Base-by-base conservation (phyloP, 495 filamentous ascomycete species). In the Tuber calosporum region DNA sequence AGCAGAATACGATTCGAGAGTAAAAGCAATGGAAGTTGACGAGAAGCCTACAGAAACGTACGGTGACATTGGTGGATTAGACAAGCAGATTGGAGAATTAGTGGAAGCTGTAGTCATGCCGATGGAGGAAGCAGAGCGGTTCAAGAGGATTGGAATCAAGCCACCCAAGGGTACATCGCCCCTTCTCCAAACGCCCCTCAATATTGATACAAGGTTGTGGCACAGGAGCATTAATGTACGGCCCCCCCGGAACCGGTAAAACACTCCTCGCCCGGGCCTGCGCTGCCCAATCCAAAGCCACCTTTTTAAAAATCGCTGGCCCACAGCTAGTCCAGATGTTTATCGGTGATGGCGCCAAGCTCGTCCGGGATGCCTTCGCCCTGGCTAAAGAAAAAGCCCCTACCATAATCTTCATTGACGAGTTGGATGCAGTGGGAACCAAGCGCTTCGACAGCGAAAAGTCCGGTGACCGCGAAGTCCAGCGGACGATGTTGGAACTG, bases 241-340 rank as follows among this genome's bases (percentile, higher is more conserved):
- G 95, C 17, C 95, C 95, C 77, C 95, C 95, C 2, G 95, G 95
- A 83, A 94, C 91, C 53, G 94, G 94, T 83, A 97, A 97, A 83
- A 99, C 95, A 26, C 92, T 99, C 15, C 90, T 99, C 69, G 95
- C 95, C 76, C 91, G 95, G 84, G 95, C 95, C 69, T 99, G 95
- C 82, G 95, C 95, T 34, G 95, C 95, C 71, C 94, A 98, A 85
- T 98, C 96, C 74, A 94, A 99, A 73, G 95, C 95, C 73, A 99
- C 95, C 67, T 99, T 99, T 88, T 90, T 99, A 81, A 99, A 99
- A 82, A 92, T 99, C 74, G 95, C 95, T 71, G 95, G 95, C 58
- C 95, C 95, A 2, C 96, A 98, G 84, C 89, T 99, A n/a, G 95
- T 99, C 30, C 95, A 99, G 83, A 99, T 99, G 95, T 99, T 99